These are phyloP conservation scores for Papiliotrema fonsecae DNA, from an alignment of 1,284 basidiomycete genomes.

Conservation along the genomic window DNA sequence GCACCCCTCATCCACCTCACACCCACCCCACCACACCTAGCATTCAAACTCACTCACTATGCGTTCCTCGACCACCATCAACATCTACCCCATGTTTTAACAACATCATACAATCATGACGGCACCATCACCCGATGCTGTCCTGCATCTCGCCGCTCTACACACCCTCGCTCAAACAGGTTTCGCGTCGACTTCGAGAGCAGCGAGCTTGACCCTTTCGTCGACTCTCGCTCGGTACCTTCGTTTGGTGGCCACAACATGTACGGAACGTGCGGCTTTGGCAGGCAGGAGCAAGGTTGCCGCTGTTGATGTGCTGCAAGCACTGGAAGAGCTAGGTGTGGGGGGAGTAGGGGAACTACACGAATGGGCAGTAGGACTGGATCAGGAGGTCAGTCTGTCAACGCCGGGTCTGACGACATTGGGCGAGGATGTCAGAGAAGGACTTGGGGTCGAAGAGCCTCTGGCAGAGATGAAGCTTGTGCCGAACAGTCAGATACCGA, in stretches of 20 bases:
- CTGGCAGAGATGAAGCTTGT: conserved; percentile 25
- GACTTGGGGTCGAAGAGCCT: conserved; percentile 18
- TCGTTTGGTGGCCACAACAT: conserved; percentile 29
- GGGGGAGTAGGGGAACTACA: conserved; percentile 32
- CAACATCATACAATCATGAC: conserved; percentile 11
- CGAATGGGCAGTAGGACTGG: conserved; percentile 31
- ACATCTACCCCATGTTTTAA: neutral
- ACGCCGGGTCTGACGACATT: conserved; percentile 24
- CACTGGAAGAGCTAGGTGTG: conserved; percentile 35
- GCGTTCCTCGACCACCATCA: neutral
- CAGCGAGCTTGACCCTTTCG: conserved; percentile 38
- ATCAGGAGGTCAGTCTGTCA: conserved; percentile 19
- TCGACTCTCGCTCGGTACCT: conserved; percentile 34
- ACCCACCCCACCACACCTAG: too few species aligned
- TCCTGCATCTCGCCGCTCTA: conserved; percentile 40
- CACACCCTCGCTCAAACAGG: conserved; percentile 38
- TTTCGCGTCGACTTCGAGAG: conserved; percentile 40
- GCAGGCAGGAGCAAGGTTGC: conserved; percentile 40
- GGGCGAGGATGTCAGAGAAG: conserved; percentile 30
- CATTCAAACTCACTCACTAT: neutral
- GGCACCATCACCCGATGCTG: conserved; percentile 34
- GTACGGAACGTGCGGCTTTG: conserved; percentile 32
- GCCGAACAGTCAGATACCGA: conserved; percentile 12
- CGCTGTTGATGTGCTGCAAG: conserved; percentile 35
- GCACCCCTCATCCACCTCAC: neutral